Percentiles rank a stretch among this genome's conserved stretches.
Conservation (phyloP, 495 filamentous ascomycete species). For the Hypoxylon trugodes region DNA sequence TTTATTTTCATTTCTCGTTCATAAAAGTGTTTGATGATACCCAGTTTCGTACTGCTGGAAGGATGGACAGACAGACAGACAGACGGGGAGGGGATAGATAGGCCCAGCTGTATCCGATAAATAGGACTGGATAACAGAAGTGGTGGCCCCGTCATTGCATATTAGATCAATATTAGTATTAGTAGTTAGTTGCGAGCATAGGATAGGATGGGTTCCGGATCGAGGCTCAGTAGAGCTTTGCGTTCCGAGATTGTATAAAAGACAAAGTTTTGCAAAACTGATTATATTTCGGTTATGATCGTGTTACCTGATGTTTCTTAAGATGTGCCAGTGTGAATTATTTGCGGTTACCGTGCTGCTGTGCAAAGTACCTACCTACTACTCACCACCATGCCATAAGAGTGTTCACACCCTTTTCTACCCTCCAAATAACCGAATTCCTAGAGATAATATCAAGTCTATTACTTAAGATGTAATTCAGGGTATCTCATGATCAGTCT, state of each 20-base stretch:
- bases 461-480: neutral
- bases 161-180: neutral
- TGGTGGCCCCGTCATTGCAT: constrained; percentile 11
- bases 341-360: too few relatives aligned
- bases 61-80: constrained; percentile 8
- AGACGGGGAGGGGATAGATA: too few relatives aligned
- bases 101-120: neutral
- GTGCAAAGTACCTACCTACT: too few relatives aligned
- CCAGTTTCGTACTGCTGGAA: constrained; percentile 30
- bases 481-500: constrained; percentile 10
- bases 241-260: neutral
- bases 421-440: too few relatives aligned
- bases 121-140: too few relatives aligned
- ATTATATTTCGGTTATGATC: too few relatives aligned
- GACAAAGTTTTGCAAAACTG: constrained; percentile 11
- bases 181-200: neutral
- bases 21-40: constrained; percentile 37
- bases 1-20: constrained; percentile 13
- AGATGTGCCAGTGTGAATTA: too few relatives aligned
- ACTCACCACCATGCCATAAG: too few relatives aligned
- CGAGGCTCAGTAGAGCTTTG: neutral
- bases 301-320: too few relatives aligned
- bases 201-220: neutral
- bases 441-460: too few relatives aligned
- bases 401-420: too few relatives aligned